Evolutionary conservation across 345 rosid species (phyloP).

Genomic region (Citrus maxima): DNA sequence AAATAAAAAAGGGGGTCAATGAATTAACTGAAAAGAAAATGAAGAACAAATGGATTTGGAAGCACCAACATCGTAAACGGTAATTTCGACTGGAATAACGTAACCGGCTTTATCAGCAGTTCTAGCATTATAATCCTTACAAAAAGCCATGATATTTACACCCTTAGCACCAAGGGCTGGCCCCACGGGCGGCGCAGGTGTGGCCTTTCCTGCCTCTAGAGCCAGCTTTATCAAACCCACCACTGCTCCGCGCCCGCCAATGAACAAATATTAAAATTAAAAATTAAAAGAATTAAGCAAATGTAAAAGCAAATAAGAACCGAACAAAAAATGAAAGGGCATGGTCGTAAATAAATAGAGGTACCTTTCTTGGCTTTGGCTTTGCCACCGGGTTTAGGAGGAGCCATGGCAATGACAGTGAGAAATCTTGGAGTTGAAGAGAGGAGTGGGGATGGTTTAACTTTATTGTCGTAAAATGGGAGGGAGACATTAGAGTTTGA

Average conservation of each 20-base stretch:
- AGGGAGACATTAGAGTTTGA: slow-evolving; percentile 45
- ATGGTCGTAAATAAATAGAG: neutral
- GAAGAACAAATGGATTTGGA: neutral
- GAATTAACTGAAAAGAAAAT: no score
- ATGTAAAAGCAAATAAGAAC: neutral
- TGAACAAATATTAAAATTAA: no score
- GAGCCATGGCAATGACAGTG: slow-evolving; percentile 91
- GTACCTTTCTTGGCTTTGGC: slow-evolving; percentile 88
- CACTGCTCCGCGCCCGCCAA: slow-evolving; percentile 35
- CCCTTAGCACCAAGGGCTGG: slow-evolving; percentile 93
- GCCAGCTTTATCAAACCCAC: slow-evolving; percentile 81
- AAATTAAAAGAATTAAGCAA: neutral
- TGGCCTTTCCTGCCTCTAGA: slow-evolving; percentile 93
- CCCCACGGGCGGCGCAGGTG: slow-evolving; percentile 94
- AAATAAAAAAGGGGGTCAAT: no score
- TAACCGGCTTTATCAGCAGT: slow-evolving; percentile 96
- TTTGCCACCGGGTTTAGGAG: slow-evolving; percentile 85
- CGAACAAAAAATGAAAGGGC: neutral
- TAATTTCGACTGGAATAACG: slow-evolving; percentile 92
- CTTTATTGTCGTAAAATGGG: slow-evolving; percentile 39
- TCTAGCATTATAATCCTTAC: slow-evolving; percentile 96
- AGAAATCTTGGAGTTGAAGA: slow-evolving; percentile 55
- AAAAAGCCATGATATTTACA: slow-evolving; percentile 86
- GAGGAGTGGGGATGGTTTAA: slow-evolving; percentile 36
- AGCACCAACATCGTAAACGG: slow-evolving; percentile 75